phyloP scores from a whole-genome alignment of 1,139 yeast genomes.

The Fermentozyma sake region DNA sequence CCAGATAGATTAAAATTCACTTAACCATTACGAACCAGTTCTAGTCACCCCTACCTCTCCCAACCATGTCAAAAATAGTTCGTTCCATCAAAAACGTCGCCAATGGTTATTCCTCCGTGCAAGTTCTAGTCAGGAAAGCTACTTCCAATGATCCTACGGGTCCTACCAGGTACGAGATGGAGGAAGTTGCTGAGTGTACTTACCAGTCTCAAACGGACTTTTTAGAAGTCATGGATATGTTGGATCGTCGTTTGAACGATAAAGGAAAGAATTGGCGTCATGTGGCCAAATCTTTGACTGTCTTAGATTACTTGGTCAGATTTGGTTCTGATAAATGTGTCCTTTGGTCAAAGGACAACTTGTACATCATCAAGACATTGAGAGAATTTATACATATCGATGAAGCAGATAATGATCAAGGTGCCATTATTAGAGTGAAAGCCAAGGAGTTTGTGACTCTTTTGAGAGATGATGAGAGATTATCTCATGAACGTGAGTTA shows the following conservation, averaged over 20 bases:
- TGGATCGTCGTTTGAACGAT: conserved; percentile 89
- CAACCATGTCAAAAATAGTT: conserved; percentile 66
- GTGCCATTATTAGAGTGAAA: conserved; percentile 83
- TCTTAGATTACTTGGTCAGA: conserved; percentile 82
- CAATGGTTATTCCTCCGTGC: conserved; percentile 85
- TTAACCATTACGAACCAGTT: too few species aligned
- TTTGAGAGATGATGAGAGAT: conserved; percentile 78
- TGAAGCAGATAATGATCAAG: conserved; percentile 79
- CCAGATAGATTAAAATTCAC: too few species aligned
- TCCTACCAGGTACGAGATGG: conserved; percentile 80
- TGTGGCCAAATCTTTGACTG: conserved; percentile 85
- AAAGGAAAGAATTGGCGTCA: conserved; percentile 99
- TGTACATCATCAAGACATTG: conserved; percentile 84
- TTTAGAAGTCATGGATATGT: conserved; percentile 91
- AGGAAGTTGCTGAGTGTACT: conserved; percentile 74
- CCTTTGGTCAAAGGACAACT: conserved; percentile 87
- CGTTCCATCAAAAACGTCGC: conserved; percentile 91
- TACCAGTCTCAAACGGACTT: conserved; percentile 71
- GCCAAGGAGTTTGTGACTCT: conserved; percentile 85
- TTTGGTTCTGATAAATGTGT: conserved; percentile 90
- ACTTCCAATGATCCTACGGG: conserved; percentile 88
- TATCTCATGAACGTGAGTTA: conserved; percentile 67
- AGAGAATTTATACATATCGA: conserved; percentile 87
- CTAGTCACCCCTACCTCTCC: too few species aligned
- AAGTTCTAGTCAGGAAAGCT: conserved; percentile 85